Percentiles rank a stretch among this genome's conserved stretches.
phyloP scores from a whole-genome alignment of 2,329 filamentous ascomycete genomes.

The Ceratocystis alfenasii region DNA sequence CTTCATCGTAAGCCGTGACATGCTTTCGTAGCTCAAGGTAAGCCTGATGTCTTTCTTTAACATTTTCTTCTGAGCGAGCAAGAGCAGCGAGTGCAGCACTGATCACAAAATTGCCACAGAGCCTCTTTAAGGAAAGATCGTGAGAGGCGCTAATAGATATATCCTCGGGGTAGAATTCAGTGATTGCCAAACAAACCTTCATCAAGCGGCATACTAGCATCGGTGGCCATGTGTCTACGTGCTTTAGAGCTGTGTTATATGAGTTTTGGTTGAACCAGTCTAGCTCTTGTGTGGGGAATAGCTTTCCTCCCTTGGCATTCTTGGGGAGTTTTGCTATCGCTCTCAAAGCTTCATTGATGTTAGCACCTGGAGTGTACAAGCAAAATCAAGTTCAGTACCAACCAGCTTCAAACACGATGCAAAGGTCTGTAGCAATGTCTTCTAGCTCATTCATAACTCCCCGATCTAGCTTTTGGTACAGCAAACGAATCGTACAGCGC shows the following conservation, averaged over 20 bases:
- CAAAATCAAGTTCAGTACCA: constrained; percentile 19
- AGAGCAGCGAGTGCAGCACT: constrained; percentile 40
- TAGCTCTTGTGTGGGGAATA: constrained; percentile 54
- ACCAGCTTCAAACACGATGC: constrained; percentile 39
- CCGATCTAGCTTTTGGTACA: constrained; percentile 34
- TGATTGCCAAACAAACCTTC: constrained; percentile 40
- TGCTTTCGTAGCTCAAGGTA: constrained; percentile 53
- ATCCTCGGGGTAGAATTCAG: constrained; percentile 40
- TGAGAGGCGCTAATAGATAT: constrained; percentile 32
- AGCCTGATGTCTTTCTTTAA: constrained; percentile 42
- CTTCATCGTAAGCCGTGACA: constrained; percentile 44
- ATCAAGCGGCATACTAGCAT: constrained; percentile 45
- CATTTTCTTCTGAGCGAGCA: constrained; percentile 39
- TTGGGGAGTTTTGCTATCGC: constrained; percentile 32
- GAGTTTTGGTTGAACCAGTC: constrained; percentile 76
- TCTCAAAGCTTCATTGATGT: constrained; percentile 30
- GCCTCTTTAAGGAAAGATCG: constrained; percentile 45
- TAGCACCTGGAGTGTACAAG: constrained; percentile 18
- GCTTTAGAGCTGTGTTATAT: constrained; percentile 63
- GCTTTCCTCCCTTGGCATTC: constrained; percentile 33
- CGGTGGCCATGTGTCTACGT: constrained; percentile 44
- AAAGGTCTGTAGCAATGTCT: constrained; percentile 38
- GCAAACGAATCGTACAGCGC: constrained; percentile 42
- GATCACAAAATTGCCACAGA: constrained; percentile 61
- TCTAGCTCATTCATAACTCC: constrained; percentile 24